phyloP scores from a whole-genome alignment of 257 asterid species.

The Scutellaria barbata region DNA sequence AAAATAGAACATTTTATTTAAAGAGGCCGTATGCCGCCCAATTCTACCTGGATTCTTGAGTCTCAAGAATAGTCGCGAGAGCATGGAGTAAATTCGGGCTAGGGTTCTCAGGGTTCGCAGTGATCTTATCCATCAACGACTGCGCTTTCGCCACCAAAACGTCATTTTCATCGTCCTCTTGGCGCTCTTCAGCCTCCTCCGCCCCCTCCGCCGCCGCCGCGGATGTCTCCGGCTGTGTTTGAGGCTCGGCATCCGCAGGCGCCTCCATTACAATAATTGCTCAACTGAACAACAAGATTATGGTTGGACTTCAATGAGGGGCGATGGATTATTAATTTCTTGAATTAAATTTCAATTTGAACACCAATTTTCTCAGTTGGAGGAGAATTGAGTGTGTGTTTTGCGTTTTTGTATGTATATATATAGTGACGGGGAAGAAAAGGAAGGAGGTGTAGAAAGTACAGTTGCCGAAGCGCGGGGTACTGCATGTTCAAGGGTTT shows the following conservation, averaged over 20 bases:
- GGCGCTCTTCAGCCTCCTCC: slow-evolving; percentile 43
- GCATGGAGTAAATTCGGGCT: slow-evolving; percentile 80
- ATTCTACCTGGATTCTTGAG: slow-evolving; percentile 78
- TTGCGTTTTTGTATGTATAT: slow-evolving; percentile 32
- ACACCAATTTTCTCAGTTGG: slow-evolving; percentile 21
- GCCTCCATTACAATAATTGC: slow-evolving; percentile 45
- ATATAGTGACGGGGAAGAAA: slow-evolving; percentile 35
- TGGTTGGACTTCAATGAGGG: slow-evolving; percentile 21
- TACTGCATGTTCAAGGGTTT: slow-evolving; percentile 45
- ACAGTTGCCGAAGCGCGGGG: slow-evolving; percentile 43
- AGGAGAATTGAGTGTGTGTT: slow-evolving; percentile 28
- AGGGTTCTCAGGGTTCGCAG: slow-evolving; percentile 81
- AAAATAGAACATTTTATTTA: neutral
- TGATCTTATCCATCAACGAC: slow-evolving; percentile 75
- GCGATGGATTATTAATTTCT: slow-evolving; percentile 2
- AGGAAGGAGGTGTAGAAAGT: slow-evolving; percentile 28
- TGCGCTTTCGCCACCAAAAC: slow-evolving; percentile 68
- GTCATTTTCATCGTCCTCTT: slow-evolving; percentile 69
- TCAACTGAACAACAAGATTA: neutral
- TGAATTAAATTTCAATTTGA: slow-evolving; percentile 16
- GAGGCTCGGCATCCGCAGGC: slow-evolving; percentile 45
- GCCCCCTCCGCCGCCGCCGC: slow-evolving; percentile 39
- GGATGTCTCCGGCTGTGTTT: slow-evolving; percentile 37
- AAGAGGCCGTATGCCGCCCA: slow-evolving; percentile 7
- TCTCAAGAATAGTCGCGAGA: slow-evolving; percentile 78